Base-by-base conservation (phyloP, 2,329 filamentous ascomycete genomes). In the Penicillium sp. region DNA sequence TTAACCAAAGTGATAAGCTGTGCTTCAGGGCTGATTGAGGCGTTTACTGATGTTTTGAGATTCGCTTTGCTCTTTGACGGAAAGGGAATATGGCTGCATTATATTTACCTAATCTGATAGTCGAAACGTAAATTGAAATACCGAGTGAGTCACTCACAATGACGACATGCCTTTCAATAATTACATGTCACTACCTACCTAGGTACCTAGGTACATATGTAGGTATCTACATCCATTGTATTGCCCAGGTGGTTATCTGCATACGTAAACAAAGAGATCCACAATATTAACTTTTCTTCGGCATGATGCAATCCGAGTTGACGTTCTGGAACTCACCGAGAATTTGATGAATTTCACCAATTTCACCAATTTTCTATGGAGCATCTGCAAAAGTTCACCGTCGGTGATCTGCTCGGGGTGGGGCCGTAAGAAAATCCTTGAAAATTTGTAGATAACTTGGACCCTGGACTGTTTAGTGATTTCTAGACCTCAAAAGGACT, bases 321-420 rank as follows among this genome's bases (percentile, higher is more conserved):
- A 48, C 26, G 47, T 49, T 49, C 47, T 49, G 47, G 47, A 49
- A 45, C 41, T 39, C 47, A 39, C 28, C 12, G 42, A 26, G 10
- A 31, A 44, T 35, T 24, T 7, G 7, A 7, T 7, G 22, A 24
- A 24, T 24, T 24, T 24, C 22, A 24, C 6, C 5, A 22, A 22
- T 24, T 24, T 24, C 6, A 24, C 22, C 6, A 44, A 44, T 44
- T 44, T 26, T 19, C 13, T 22, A 44, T 49, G 46, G 46, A 44
- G 24, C 12, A 12, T 29, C 38, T 48, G 34, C 17, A 39, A 49
- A 49, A 40, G 28, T 39, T 38, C 41, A 49, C 33, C 43, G 43
- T 45, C 33, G 33, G 26, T 48, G 37, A 49, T 45, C 41, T 49
- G 13, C 47, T 37, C 31, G 4, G n/a, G 10, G 44, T 46, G 44